phyloP scores from a whole-genome alignment of 208 protist species.

The Acanthamoeba healyi region DNA sequence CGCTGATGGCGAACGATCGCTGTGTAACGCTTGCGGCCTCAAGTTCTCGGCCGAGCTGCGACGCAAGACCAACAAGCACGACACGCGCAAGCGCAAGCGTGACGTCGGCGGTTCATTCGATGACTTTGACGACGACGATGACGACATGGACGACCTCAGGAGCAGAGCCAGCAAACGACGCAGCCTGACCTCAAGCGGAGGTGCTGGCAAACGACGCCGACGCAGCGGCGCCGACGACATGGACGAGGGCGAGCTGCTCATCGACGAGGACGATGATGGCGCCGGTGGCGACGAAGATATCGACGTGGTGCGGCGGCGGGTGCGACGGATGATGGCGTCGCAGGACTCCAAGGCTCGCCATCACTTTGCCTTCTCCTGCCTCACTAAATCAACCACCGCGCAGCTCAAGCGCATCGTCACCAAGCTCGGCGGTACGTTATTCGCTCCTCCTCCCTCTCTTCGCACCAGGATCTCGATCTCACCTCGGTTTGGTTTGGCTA shows the following conservation, averaged over 20 bases:
- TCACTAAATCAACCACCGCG: background rate
- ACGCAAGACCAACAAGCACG: background rate
- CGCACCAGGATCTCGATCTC: background rate
- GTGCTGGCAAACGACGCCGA: background rate
- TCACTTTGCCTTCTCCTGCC: slow-evolving; percentile 58
- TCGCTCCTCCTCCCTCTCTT: background rate
- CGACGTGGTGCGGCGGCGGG: background rate
- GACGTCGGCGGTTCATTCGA: background rate
- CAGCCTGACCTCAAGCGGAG: background rate
- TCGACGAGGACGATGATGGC: background rate
- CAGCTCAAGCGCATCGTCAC: slow-evolving; percentile 58
- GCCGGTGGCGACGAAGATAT: background rate
- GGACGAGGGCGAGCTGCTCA: background rate
- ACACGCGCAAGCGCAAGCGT: slow-evolving; percentile 19
- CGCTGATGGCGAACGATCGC: slow-evolving; percentile 2
- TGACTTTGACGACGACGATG: background rate
- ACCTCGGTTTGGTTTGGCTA: background rate
- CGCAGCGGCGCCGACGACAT: background rate
- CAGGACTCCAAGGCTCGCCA: slow-evolving; percentile 3
- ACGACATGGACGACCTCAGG: background rate
- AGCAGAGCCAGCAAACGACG: background rate
- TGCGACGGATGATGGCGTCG: background rate
- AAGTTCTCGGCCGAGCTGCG: slow-evolving; percentile 43
- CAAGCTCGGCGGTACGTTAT: slow-evolving; percentile 46
- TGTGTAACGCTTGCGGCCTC: slow-evolving; percentile 58